Evolutionary conservation across 2,329 filamentous ascomycete genomes (phyloP).

Genomic region (Chrysosporium keratinophilum): DNA sequence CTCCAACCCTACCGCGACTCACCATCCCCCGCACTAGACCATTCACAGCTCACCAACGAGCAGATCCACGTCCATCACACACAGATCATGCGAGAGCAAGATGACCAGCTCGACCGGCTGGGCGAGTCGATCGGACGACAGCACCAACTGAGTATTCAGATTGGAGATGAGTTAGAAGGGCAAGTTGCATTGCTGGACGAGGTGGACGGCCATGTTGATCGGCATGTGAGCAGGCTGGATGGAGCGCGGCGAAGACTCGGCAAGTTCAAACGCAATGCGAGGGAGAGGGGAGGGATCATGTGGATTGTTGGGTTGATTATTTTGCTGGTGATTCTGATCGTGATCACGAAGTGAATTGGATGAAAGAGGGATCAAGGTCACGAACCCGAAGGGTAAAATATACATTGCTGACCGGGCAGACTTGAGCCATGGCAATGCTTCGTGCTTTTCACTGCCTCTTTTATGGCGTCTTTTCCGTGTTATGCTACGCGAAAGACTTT

Average conservation of each 20-base stretch:
- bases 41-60: slow-evolving; percentile 58
- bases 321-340: slow-evolving; percentile 70
- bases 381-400: neutral
- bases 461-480: neutral
- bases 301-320: slow-evolving; percentile 73
- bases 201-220: slow-evolving; percentile 69
- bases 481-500: neutral
- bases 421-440: neutral
- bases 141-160: slow-evolving; percentile 86
- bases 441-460: neutral
- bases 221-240: slow-evolving; percentile 66
- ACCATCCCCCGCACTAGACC: slow-evolving; percentile 41
- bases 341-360: slow-evolving; percentile 58
- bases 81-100: slow-evolving; percentile 74
- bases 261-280: slow-evolving; percentile 60
- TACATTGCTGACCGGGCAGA: no score
- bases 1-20: slow-evolving; percentile 52
- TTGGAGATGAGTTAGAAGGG: slow-evolving; percentile 87
- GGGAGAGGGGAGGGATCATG: slow-evolving; percentile 79
- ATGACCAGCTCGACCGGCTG: slow-evolving; percentile 80
- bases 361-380: no score
- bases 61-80: slow-evolving; percentile 81
- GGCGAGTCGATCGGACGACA: slow-evolving; percentile 82
- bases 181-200: slow-evolving; percentile 86
- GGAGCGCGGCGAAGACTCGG: slow-evolving; percentile 63